These are phyloP conservation scores for Punica granatum DNA, from an alignment of 345 rosid genomes.

Conservation along the genomic window DNA sequence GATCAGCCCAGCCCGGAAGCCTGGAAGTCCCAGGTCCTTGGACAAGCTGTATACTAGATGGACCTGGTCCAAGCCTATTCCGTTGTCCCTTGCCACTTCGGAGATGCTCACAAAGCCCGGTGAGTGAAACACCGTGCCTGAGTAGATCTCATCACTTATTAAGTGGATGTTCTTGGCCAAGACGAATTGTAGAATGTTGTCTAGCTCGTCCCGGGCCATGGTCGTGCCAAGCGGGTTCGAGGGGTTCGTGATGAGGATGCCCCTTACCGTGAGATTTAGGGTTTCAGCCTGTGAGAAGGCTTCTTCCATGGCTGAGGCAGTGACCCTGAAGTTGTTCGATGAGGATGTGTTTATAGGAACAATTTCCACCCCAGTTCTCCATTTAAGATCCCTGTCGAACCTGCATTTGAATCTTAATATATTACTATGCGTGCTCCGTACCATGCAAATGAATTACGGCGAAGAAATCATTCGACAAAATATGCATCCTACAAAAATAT, in stretches of 20 bases:
- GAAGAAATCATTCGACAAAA: no score
- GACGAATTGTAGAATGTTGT: constrained; percentile 43
- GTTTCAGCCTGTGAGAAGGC: constrained; percentile 50
- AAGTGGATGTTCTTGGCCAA: constrained; percentile 44
- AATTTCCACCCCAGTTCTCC: constrained; percentile 63
- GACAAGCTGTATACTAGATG: constrained; percentile 81
- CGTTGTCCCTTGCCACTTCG: constrained; percentile 38
- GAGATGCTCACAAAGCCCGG: constrained; percentile 48
- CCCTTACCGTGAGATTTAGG: constrained; percentile 50
- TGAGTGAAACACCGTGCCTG: constrained; percentile 61
- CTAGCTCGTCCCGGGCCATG: constrained; percentile 45
- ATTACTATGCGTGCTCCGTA: no score
- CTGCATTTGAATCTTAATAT: constrained; percentile 19
- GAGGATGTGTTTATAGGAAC: constrained; percentile 53
- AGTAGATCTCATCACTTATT: constrained; percentile 74
- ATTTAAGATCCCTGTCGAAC: constrained; percentile 78
- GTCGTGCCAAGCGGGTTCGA: constrained; percentile 86
- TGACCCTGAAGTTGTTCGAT: constrained; percentile 47
- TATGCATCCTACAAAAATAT: no score
- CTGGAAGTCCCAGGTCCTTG: constrained; percentile 84
- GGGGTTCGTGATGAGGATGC: constrained; percentile 76
- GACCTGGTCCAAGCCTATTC: constrained; percentile 31
- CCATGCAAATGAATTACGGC: no score
- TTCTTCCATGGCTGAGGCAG: constrained; percentile 48
- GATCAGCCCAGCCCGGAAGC: constrained; percentile 78